Conservation (phyloP, 768 basidiomycete genomes). For the Tylopilus sp. region DNA sequence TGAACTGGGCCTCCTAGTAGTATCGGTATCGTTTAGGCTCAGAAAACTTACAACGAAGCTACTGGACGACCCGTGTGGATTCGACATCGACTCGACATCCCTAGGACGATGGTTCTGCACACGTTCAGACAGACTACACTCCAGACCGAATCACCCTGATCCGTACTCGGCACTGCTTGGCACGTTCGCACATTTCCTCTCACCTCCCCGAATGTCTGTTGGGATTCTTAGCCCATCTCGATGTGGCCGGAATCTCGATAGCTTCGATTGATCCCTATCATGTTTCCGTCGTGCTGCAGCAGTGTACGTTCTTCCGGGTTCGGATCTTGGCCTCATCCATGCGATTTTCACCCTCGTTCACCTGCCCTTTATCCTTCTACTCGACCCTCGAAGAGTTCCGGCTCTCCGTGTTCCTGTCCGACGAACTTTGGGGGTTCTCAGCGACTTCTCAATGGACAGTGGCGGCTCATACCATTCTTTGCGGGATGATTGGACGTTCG, state of each 20-base stretch:
- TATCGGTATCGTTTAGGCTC: conserved; percentile 9
- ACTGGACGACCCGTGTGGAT: conserved; percentile 5
- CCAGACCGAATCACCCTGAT: conserved; percentile 10
- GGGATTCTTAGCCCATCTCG: conserved; percentile 4
- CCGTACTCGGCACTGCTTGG: conserved; percentile 9
- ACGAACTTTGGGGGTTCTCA: background rate
- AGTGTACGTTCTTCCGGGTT: conserved; percentile 8
- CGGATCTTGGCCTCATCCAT: conserved; percentile 12
- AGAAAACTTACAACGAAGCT: conserved; percentile 10
- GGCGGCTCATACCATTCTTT: too few relatives aligned
- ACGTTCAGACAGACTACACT: conserved; percentile 10
- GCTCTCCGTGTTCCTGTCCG: background rate
- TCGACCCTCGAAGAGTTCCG: background rate
- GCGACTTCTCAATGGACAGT: too few relatives aligned
- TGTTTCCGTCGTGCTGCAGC: background rate
- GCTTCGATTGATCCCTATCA: conserved; percentile 5
- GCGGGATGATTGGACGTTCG: background rate
- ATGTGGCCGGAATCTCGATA: conserved; percentile 7
- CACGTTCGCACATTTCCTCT: background rate
- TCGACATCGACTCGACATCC: conserved; percentile 7
- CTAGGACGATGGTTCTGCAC: conserved; percentile 10
- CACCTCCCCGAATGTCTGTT: conserved; percentile 4
- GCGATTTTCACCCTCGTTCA: background rate
- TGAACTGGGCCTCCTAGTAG: background rate
- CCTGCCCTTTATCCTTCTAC: background rate